Evolutionary conservation across 768 basidiomycete genomes (phyloP), one percentile per base, ranked within the genome.

Genomic region (Coprinopsis marcescibilis): DNA sequence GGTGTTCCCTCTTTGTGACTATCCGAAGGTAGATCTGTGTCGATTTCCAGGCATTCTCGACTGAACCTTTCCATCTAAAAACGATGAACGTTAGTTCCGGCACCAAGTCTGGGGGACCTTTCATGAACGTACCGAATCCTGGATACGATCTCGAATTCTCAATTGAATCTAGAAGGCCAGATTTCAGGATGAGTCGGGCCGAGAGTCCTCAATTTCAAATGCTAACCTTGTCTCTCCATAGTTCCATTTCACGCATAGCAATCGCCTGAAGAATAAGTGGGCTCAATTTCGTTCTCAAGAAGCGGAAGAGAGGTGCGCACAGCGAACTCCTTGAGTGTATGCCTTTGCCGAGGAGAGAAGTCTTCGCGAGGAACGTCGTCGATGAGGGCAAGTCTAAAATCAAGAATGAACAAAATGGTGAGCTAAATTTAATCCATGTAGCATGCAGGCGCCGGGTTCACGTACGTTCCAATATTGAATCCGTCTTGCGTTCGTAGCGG

Each of bases 311-410:
- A 14, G 23, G 58, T 32, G 60, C 70, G 33, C 40, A 72, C 72
- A 47, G 94, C 93, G 58, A 96, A 96, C 63, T 96, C 94, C 61
- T 95, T 95, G 52, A 97, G 70, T 2, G 90, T 90, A 68, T 95
- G 88, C 38, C 92, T 71, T 56, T 93, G 89, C 36, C 93, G 72
- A 7, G 93, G 91, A 7, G 84, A 81, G 58, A 94, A 96, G 49
- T 94, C 92, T 15, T 78, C 72, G 38, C 87, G 74, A 1, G 92
- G 89, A 32, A 78, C 70, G 56, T 91, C 88, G 52, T 93, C 90
- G 51, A 93, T 80, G 25, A 97, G 75, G 29, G 89, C 85, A 46
- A 97, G 67, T 41, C 87, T 89, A 54, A 38, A 39, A 19, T n/a
- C 3, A 15, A 30, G 32, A 19, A 39, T 15, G 37, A n/a, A n/a